These are phyloP conservation scores for Gloeophyllum trabeum DNA, from an alignment of 768 basidiomycete genomes.

Conservation along the genomic window DNA sequence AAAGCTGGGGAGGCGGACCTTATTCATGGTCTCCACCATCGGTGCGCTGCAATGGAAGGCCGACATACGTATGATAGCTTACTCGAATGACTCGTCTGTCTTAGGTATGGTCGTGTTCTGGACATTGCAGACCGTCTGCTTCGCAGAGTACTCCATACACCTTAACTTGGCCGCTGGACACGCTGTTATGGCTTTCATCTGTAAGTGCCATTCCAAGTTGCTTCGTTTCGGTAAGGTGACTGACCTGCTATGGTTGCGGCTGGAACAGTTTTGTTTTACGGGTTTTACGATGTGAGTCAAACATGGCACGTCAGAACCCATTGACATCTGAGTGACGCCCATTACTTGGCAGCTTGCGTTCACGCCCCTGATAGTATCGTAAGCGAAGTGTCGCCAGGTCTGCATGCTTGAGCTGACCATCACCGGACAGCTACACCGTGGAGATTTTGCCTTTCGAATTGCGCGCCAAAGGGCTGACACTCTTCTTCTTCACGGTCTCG, in stretches of 20 bases:
- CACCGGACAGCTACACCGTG: constrained; percentile 20
- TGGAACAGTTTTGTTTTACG: constrained; percentile 19
- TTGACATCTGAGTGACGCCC: constrained; percentile 15
- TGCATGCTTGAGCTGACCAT: neutral
- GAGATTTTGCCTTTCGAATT: constrained; percentile 31
- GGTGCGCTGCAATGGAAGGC: constrained; percentile 13
- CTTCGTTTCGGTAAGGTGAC: constrained; percentile 1
- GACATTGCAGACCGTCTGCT: constrained; percentile 13
- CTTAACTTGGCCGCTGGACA: constrained; percentile 14
- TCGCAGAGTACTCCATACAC: constrained; percentile 7
- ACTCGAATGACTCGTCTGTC: neutral
- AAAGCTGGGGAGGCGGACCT: constrained; percentile 32
- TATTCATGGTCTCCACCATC: constrained; percentile 36
- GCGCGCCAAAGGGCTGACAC: constrained; percentile 26
- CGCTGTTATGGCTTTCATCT: constrained; percentile 20
- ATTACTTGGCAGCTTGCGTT: constrained; percentile 13
- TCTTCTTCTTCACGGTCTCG: constrained; percentile 27
- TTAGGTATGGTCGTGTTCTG: constrained; percentile 9
- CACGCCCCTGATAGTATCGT: constrained; percentile 23
- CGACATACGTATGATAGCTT: neutral
- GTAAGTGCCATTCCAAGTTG: constrained; percentile 5
- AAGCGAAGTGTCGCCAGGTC: neutral
- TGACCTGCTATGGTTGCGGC: neutral
- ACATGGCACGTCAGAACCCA: constrained; percentile 6
- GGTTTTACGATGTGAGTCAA: constrained; percentile 5